These are phyloP conservation scores for Nemania sp. DNA, from an alignment of 2,329 filamentous ascomycete genomes.

Conservation along the genomic window DNA sequence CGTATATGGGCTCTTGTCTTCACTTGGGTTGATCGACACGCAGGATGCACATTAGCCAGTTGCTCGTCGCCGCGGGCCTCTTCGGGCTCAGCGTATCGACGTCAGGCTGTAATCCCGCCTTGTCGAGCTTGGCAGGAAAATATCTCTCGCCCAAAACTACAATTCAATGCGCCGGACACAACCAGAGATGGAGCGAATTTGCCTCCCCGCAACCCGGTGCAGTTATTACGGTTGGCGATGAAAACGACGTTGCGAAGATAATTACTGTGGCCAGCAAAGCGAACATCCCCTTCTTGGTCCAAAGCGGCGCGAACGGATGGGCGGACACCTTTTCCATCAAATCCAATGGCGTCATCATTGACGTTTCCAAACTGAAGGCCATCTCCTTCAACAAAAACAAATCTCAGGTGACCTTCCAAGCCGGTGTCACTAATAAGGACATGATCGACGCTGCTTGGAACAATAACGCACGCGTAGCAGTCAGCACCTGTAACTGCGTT, in stretches of 20 bases:
- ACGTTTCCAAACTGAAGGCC: constrained; percentile 31
- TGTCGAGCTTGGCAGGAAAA: neutral
- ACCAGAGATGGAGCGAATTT: constrained; percentile 30
- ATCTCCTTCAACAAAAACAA: constrained; percentile 31
- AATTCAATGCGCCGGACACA: constrained; percentile 12
- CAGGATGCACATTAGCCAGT: constrained; percentile 10
- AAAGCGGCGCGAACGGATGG: constrained; percentile 35
- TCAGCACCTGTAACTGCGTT: constrained; percentile 38
- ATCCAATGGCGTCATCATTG: constrained; percentile 30
- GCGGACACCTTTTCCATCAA: constrained; percentile 30
- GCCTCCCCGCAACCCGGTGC: constrained; percentile 21
- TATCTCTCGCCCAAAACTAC: constrained; percentile 19
- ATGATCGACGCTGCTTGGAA: constrained; percentile 31
- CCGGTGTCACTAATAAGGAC: constrained; percentile 32
- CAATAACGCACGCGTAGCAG: constrained; percentile 30
- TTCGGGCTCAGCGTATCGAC: constrained; percentile 14
- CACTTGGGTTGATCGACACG: neutral
- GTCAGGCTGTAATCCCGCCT: neutral
- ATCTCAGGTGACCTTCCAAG: constrained; percentile 32
- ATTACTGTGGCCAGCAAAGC: constrained; percentile 22
- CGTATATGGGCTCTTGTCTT: neutral
- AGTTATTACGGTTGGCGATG: constrained; percentile 22
- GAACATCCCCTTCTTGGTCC: constrained; percentile 31
- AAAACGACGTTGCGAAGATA: constrained; percentile 25
- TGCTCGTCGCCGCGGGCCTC: constrained; percentile 13